Evolutionary conservation across 768 basidiomycete genomes (phyloP), one percentile per base, ranked within the genome.

Genomic region (Suillus variegatus): DNA sequence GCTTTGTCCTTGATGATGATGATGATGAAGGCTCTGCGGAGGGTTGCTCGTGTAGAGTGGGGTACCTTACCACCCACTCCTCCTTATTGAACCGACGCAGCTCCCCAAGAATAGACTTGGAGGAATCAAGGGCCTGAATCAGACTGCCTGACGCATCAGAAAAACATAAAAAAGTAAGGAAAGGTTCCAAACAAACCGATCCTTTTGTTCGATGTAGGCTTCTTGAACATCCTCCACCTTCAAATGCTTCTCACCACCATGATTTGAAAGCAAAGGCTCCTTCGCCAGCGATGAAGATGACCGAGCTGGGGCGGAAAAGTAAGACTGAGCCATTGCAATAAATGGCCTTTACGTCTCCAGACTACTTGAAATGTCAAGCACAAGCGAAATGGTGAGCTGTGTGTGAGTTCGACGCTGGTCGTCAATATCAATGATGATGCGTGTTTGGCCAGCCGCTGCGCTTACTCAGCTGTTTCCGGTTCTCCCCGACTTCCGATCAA

Each of bases 11-110:
- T 67, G 77, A 70, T 1, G 78, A 60, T 28, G 28, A 28, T 28
- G 28, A 28, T 28, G 74, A n/a, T 13, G 75, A 62, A 22, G 76
- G 71, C 13, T 68, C 64, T 2, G 77, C 69, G 16, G 67, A 70
- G 1, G 77, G 62, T 63, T 85, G 81, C 62, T 88, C 84, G 38
- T 81, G 79, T 63, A 95, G 80, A 72, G 86, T 85, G 62, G 96
- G 96, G 77, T 99, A 99, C 65, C 93, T 82, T 18, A 98, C 88
- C 32, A 92, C 85, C 95, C 94, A 97, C 68, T 91, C 85, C 46
- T 88, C 82, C 79, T 89, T 89, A 80, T 93, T 97, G 82, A 97
- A 97, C 60, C 81, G 80, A 58, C 86, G 85, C 25, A 98, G 78
- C 70, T 90, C 90, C 58, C 77, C 77, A 46, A 97, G 81, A 54